These are phyloP conservation scores for Backusella westeae DNA, from an alignment of 192 early-diverging fungal genomes.

Conservation along the genomic window DNA sequence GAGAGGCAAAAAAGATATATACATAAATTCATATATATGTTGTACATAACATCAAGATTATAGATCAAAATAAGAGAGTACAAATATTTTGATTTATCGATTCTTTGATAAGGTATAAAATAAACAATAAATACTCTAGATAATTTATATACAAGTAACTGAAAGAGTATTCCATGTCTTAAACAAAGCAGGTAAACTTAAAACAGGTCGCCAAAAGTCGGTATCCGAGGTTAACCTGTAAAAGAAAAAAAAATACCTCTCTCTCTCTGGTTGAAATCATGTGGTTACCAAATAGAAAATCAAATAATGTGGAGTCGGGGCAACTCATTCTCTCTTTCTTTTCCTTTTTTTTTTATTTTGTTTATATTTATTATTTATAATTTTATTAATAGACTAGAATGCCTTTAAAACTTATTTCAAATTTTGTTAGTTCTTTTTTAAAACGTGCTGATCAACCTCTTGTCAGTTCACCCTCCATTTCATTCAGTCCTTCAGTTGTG, in stretches of 20 bases:
- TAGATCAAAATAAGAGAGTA: neutral
- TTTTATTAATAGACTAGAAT: slow-evolving; percentile 15
- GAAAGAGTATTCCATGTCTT: neutral
- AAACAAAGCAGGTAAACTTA: neutral
- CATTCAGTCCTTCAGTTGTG: slow-evolving; percentile 5
- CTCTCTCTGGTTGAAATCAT: neutral
- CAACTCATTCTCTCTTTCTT: neutral
- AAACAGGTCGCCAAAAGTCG: neutral
- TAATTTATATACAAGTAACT: neutral
- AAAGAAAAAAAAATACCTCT: neutral
- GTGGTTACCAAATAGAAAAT: neutral
- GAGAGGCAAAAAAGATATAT: neutral
- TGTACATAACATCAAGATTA: neutral
- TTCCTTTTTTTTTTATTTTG: neutral
- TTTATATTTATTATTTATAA: slow-evolving; percentile 3
- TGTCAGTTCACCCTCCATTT: neutral
- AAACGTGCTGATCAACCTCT: slow-evolving; percentile 11
- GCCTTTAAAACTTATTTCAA: slow-evolving; percentile 17
- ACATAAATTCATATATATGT: neutral
- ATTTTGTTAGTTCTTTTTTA: slow-evolving; percentile 10
- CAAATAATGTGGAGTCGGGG: neutral
- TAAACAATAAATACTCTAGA: neutral
- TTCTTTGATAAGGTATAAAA: neutral
- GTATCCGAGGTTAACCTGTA: neutral
- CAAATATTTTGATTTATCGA: neutral